Percentiles rank a stretch among this genome's conserved stretches.
Conservation (phyloP, 345 rosid species). For the Linum tenue region DNA sequence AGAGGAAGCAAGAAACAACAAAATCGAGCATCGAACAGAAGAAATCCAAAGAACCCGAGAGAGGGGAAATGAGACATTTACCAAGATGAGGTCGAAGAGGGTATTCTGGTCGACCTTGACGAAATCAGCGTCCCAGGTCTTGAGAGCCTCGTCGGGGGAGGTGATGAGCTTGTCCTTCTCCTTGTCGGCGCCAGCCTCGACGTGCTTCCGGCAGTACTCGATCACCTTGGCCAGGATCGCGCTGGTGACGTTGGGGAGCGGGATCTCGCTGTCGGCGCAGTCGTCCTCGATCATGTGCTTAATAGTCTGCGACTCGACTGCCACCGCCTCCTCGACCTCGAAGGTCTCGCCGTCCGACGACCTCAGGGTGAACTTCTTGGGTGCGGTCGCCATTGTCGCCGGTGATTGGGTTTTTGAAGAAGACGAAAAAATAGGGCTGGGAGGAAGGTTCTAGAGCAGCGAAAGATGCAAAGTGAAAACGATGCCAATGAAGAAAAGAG, state of each 20-base stretch:
- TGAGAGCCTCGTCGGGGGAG: conserved; percentile 28
- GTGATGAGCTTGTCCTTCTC: conserved; percentile 12
- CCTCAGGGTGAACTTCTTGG: conserved; percentile 32
- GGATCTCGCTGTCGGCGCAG: conserved; percentile 52
- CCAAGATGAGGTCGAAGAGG: conserved; percentile 41
- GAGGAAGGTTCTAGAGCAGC: background rate
- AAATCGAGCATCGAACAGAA: background rate
- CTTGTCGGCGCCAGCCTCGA: conserved; percentile 29
- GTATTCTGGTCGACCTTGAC: conserved; percentile 40
- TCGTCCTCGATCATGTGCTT: conserved; percentile 60
- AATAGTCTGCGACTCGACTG: conserved; percentile 51
- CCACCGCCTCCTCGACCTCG: conserved; percentile 59
- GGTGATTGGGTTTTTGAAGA: background rate
- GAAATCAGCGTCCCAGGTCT: conserved; percentile 52
- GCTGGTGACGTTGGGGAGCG: conserved; percentile 59
- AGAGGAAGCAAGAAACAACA: too few relatives aligned
- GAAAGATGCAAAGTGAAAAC: background rate
- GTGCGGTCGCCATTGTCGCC: conserved; percentile 4
- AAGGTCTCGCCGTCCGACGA: conserved; percentile 63
- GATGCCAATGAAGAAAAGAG: background rate
- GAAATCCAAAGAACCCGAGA: background rate
- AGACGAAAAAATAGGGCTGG: background rate
- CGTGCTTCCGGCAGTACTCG: conserved; percentile 77
- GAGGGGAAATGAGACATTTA: conserved; percentile 7
- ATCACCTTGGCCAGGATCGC: conserved; percentile 70